A percentile compares a stretch with the other conserved stretches of the same genome.
phyloP scores from a whole-genome alignment of 805 yeast species.

The Saccharomycopsis microspora region DNA sequence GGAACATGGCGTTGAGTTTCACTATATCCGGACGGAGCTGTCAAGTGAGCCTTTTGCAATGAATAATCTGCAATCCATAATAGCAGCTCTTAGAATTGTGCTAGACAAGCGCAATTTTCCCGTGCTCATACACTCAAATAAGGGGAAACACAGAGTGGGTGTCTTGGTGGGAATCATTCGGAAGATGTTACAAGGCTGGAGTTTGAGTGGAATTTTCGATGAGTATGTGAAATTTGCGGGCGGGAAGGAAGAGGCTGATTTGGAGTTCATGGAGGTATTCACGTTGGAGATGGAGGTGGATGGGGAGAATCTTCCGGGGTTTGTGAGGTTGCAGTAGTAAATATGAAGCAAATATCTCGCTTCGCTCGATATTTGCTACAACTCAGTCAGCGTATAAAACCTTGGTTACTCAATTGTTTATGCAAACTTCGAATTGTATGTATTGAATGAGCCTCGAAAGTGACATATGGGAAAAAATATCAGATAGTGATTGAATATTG shows the following conservation, averaged over 20 bases:
- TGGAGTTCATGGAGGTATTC: constrained; percentile 82
- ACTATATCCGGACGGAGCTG: constrained; percentile 53
- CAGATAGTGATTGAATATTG: too few species aligned
- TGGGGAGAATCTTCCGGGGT: constrained; percentile 43
- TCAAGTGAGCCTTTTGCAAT: constrained; percentile 64
- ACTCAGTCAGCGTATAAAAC: too few species aligned
- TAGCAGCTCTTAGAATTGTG: constrained; percentile 43
- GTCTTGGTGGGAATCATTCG: constrained; percentile 87
- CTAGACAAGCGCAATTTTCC: constrained; percentile 69
- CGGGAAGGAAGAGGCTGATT: constrained; percentile 87
- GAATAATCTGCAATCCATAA: constrained; percentile 45
- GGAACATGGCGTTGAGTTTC: constrained; percentile 36
- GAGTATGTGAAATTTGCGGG: constrained; percentile 89
- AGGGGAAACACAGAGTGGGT: constrained; percentile 96
- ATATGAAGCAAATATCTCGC: background rate
- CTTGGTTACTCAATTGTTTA: too few species aligned
- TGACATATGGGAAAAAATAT: too few species aligned
- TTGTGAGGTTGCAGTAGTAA: constrained; percentile 29
- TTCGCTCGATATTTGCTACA: background rate
- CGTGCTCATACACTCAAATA: constrained; percentile 80
- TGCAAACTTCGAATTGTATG: too few species aligned
- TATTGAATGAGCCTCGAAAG: too few species aligned
- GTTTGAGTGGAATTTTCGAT: constrained; percentile 83
- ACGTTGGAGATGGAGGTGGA: constrained; percentile 47
- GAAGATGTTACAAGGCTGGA: constrained; percentile 84